phyloP scores from a whole-genome alignment of 1,139 yeast species.

The Hansenula lynferdii region DNA sequence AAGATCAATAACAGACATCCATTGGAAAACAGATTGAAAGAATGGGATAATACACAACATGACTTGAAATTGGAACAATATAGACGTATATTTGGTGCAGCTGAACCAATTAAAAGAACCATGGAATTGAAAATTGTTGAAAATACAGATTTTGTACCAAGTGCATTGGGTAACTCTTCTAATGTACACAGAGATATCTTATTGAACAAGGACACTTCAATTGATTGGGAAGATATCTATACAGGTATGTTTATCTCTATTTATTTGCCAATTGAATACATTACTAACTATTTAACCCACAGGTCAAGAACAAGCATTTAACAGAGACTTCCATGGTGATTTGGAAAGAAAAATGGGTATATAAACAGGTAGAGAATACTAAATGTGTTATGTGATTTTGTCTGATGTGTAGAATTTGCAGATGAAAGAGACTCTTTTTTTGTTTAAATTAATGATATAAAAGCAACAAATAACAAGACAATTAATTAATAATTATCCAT shows the following conservation, averaged over 20 bases:
- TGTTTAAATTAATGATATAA: too few species aligned
- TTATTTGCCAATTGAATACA: too few species aligned
- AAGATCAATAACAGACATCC: conserved; percentile 85
- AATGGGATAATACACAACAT: conserved; percentile 79
- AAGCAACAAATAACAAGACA: too few species aligned
- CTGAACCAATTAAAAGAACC: conserved; percentile 83
- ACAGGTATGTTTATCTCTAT: conserved; percentile 27
- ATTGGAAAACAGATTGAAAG: conserved; percentile 62
- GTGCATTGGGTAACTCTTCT: conserved; percentile 47
- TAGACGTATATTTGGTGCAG: conserved; percentile 84
- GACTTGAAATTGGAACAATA: conserved; percentile 71
- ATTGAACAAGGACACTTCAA: conserved; percentile 62
- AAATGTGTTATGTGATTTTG: not conserved
- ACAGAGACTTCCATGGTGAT: conserved; percentile 60
- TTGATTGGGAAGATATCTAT: conserved; percentile 96
- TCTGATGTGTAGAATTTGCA: too few species aligned
- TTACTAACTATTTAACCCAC: conserved; percentile 3
- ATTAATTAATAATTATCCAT: too few species aligned
- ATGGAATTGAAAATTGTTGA: conserved; percentile 80
- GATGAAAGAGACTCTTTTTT: too few species aligned
- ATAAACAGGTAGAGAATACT: conserved; percentile 21
- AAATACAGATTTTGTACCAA: conserved; percentile 69
- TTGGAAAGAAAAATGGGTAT: conserved; percentile 65
- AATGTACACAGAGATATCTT: conserved; percentile 73
- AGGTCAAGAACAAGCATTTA: conserved; percentile 5